Evolutionary conservation across 495 filamentous ascomycete species (phyloP).

Genomic region (Aspergillus coremiiformis): DNA sequence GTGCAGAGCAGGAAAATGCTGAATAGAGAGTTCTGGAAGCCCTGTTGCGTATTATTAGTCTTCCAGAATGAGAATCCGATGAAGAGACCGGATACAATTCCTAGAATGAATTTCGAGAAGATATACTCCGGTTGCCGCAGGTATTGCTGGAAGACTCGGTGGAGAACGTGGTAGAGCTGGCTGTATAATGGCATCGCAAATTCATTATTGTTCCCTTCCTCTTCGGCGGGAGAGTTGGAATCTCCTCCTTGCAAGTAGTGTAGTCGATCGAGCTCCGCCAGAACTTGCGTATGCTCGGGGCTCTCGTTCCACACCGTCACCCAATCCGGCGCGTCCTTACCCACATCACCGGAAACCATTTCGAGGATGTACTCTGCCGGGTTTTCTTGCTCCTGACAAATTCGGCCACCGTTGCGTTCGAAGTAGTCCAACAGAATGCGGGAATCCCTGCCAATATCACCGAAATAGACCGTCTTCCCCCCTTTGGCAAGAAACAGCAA

Average conservation of each 20-base stretch:
- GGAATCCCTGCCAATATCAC: constrained; percentile 71
- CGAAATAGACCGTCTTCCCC: constrained; percentile 81
- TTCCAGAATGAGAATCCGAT: constrained; percentile 84
- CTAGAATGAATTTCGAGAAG: constrained; percentile 43
- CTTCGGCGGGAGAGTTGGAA: constrained; percentile 4
- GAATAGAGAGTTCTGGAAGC: constrained; percentile 78
- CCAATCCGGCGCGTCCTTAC: constrained; percentile 74
- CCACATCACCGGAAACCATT: constrained; percentile 48
- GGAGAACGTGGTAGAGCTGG: constrained; percentile 42
- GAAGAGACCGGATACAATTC: constrained; percentile 51
- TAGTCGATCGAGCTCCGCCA: constrained; percentile 57
- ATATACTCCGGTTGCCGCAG: constrained; percentile 49
- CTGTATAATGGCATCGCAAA: constrained; percentile 45
- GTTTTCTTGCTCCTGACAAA: constrained; percentile 63
- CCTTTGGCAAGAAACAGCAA: constrained; percentile 75
- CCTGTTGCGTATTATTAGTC: constrained; percentile 58
- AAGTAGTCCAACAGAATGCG: constrained; percentile 65
- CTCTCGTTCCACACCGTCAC: constrained; percentile 63
- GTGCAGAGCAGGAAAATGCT: constrained; percentile 72
- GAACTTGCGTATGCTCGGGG: constrained; percentile 55
- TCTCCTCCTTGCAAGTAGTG: constrained; percentile 36
- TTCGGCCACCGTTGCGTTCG: constrained; percentile 58
- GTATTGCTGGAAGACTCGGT: constrained; percentile 42
- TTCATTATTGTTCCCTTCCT: constrained; percentile 24
- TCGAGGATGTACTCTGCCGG: constrained; percentile 92